Evolutionary conservation across 192 early-diverging fungal genomes (phyloP).

Genomic region (Gigaspora rosea): DNA sequence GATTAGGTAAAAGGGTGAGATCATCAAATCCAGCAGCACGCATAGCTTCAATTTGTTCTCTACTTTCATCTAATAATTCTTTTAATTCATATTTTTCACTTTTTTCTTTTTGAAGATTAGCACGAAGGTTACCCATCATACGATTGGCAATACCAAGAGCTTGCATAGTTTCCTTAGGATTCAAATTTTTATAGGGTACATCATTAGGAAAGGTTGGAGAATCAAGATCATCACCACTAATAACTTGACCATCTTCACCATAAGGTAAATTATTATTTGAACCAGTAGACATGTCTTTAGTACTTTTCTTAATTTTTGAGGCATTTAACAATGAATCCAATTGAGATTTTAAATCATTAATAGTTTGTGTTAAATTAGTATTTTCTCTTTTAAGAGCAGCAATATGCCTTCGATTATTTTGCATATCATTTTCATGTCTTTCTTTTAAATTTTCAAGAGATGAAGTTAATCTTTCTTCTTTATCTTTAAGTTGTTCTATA

Average conservation of each 20-base stretch:
- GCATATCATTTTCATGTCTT: slow-evolving; percentile 67
- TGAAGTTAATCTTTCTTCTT: slow-evolving; percentile 51
- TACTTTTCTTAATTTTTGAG: slow-evolving; percentile 8
- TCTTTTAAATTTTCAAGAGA: slow-evolving; percentile 52
- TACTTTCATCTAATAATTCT: slow-evolving; percentile 55
- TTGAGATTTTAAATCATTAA: slow-evolving; percentile 54
- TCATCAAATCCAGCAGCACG: slow-evolving; percentile 46
- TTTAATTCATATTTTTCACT: slow-evolving; percentile 56
- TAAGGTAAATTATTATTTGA: neutral
- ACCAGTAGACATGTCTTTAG: neutral
- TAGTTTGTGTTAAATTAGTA: slow-evolving; percentile 50
- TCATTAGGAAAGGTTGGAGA: neutral
- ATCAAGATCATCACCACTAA: neutral
- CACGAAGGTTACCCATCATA: slow-evolving; percentile 55
- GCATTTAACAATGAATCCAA: slow-evolving; percentile 1
- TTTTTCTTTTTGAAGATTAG: slow-evolving; percentile 55
- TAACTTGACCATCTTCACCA: neutral
- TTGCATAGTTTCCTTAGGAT: slow-evolving; percentile 38
- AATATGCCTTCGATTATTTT: slow-evolving; percentile 53
- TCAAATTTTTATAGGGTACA: slow-evolving; percentile 28
- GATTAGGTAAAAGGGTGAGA: slow-evolving; percentile 15
- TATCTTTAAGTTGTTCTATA: slow-evolving; percentile 59
- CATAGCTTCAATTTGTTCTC: slow-evolving; percentile 59
- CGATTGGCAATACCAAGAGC: slow-evolving; percentile 50
- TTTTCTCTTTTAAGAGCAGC: slow-evolving; percentile 65